Evolutionary conservation across 2,329 filamentous ascomycete species (phyloP), one percentile per base, ranked within the genome.

Genomic region (Intubia oerlemansii): DNA sequence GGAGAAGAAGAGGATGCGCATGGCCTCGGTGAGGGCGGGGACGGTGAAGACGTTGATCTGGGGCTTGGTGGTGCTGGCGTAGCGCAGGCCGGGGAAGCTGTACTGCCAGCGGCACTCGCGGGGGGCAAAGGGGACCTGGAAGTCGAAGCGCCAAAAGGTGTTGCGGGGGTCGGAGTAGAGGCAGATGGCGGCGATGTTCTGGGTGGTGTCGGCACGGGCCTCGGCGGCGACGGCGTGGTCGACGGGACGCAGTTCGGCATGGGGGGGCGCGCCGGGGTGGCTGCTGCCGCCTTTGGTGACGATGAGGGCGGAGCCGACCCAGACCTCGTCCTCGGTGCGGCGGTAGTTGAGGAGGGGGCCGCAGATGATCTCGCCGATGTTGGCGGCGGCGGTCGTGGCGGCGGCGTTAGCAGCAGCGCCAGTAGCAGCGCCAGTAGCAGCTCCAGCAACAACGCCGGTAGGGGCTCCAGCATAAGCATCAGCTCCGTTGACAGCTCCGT

Each of bases 1-100:
- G 32, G 80, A 92, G 55, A 93, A 78, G 52, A 93, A 98, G 80
- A 95, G 91, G 45, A 93, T 78, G 45, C 91, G 81, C 85, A 98
- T 95, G 5, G 79, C 78, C 50, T 93, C 74, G 25, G 69, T 66
- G 33, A 62, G 59, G 10, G 78, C 80, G 10, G 88, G 85, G 5
- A 95, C 68, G 59, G 76, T 91, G 51, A 98, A 98, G 28, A 39
- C 66, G 53, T 62, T 91, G 55, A 47, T 51, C 34, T 53, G 56
- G 6, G 59, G 57, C 45, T 68, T 66, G 37, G 56, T 57, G 22
- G 56, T 51, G 38, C 62, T 63, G 7, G 13, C 22, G 29, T 58
- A 53, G 27, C 57, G 60, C 43, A 88, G 53, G 10, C 63, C 64
- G 7, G 68, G 64, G 34, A 93, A 65, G 14, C 56, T 56, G 51